phyloP scores from a whole-genome alignment of 2,329 filamentous ascomycete genomes.

The Akanthomyces dipterigenus region DNA sequence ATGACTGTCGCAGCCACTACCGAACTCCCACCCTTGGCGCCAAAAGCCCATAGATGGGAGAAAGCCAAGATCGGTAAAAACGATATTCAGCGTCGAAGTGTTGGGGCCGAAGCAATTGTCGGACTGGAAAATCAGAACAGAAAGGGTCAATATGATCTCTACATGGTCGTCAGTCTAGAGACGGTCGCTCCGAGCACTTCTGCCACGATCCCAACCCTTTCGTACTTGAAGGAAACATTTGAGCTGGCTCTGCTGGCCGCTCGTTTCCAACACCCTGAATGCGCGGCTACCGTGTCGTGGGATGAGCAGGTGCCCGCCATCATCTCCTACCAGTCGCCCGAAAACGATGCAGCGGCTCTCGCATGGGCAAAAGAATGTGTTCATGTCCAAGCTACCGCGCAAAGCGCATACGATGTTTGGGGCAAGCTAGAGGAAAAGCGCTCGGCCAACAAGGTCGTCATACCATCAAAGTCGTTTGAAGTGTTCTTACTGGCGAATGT shows the following conservation, averaged over 20 bases:
- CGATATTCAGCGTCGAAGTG: neutral
- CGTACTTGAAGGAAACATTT: slow-evolving; percentile 8
- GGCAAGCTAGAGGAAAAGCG: neutral
- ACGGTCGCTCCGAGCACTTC: neutral
- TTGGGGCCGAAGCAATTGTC: neutral
- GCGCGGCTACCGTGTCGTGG: neutral
- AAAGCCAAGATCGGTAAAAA: too few species aligned
- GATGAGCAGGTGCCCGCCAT: slow-evolving; percentile 2
- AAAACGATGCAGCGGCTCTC: neutral
- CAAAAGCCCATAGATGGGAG: neutral
- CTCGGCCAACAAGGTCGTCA: neutral
- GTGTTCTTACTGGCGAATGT: neutral
- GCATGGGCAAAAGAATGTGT: neutral
- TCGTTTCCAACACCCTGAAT: slow-evolving; percentile 6
- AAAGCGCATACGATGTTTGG: neutral
- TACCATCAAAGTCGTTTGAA: neutral
- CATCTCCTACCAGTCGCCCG: neutral
- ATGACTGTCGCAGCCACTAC: neutral
- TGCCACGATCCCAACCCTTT: neutral
- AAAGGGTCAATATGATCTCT: neutral
- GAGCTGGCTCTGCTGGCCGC: slow-evolving; percentile 1
- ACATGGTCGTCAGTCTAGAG: neutral
- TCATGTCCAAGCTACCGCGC: neutral
- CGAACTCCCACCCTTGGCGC: neutral
- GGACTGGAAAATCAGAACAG: neutral